These are phyloP conservation scores for Colletotrichum sp. DNA, from an alignment of 2,329 filamentous ascomycete species.

Conservation along the genomic window DNA sequence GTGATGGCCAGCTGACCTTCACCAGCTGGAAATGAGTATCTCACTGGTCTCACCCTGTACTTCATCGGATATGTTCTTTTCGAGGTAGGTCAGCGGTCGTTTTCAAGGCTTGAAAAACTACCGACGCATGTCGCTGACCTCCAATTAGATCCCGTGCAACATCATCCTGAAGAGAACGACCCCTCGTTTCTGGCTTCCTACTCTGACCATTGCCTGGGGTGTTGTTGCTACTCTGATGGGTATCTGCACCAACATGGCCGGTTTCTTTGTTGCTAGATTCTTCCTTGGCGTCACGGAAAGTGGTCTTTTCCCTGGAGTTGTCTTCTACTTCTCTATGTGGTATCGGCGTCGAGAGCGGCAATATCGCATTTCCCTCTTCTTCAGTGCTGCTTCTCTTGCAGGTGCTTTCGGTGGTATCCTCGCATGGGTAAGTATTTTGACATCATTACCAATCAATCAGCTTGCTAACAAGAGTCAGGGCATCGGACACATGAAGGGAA, in stretches of 20 bases:
- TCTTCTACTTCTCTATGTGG: conserved; percentile 59
- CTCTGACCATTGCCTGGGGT: conserved; percentile 61
- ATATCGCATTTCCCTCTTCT: conserved; percentile 61
- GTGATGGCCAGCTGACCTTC: conserved; percentile 8
- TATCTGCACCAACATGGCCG: conserved; percentile 52
- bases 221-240: conserved; percentile 58
- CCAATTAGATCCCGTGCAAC: conserved; percentile 60
- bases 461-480: conserved; percentile 36
- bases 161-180: conserved; percentile 66
- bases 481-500: conserved; percentile 57
- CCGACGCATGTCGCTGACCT: background rate
- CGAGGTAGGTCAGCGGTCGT: conserved; percentile 39
- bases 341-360: conserved; percentile 60
- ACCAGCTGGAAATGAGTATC: conserved; percentile 64
- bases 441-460: fast-evolving
- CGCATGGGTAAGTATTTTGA: conserved; percentile 47
- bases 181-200: conserved; percentile 61
- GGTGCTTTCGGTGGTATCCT: conserved; percentile 63
- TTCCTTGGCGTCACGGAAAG: conserved; percentile 61
- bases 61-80: conserved; percentile 67
- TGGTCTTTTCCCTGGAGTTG: conserved; percentile 56
- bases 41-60: conserved; percentile 70
- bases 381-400: conserved; percentile 58
- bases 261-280: conserved; percentile 58
- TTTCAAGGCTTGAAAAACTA: background rate